Evolutionary conservation across 345 rosid genomes (phyloP).

Genomic region (Camelina neglecta): DNA sequence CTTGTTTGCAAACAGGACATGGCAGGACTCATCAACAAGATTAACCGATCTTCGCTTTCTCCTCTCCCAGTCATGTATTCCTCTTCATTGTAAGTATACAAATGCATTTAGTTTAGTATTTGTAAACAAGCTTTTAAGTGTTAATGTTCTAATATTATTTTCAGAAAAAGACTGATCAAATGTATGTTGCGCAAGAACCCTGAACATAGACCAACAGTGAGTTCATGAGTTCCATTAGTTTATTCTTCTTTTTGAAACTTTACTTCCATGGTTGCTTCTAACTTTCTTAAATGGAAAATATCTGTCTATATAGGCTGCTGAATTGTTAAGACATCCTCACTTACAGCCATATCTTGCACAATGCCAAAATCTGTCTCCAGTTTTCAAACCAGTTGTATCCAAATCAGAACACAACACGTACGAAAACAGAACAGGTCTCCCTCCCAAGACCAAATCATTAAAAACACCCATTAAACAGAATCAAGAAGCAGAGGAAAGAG

Average conservation of each 20-base stretch:
- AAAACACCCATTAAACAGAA: conserved; percentile 32
- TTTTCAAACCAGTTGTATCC: conserved; percentile 82
- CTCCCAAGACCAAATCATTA: conserved; percentile 28
- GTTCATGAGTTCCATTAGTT: conserved; percentile 39
- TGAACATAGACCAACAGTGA: conserved; percentile 83
- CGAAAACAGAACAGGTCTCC: conserved; percentile 61
- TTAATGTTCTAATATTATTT: conserved; percentile 12
- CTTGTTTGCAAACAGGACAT: conserved; percentile 65
- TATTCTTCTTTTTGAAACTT: not conserved
- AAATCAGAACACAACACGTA: conserved; percentile 52
- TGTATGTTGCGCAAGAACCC: conserved; percentile 86
- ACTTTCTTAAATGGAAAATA: not conserved
- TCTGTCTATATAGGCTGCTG: conserved; percentile 71
- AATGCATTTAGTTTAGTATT: not conserved
- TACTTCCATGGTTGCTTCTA: not conserved
- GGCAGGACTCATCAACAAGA: conserved; percentile 91
- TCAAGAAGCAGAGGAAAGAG: conserved; percentile 40
- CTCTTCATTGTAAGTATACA: conserved; percentile 71
- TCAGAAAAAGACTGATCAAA: conserved; percentile 92
- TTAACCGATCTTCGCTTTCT: conserved; percentile 87
- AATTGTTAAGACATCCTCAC: conserved; percentile 88
- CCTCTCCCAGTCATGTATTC: conserved; percentile 95
- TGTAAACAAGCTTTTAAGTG: not conserved
- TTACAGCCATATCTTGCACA: conserved; percentile 78
- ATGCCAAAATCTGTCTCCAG: conserved; percentile 69